Evolutionary conservation across 2,329 filamentous ascomycete genomes (phyloP).

Genomic region (Stylonectria norvegica): DNA sequence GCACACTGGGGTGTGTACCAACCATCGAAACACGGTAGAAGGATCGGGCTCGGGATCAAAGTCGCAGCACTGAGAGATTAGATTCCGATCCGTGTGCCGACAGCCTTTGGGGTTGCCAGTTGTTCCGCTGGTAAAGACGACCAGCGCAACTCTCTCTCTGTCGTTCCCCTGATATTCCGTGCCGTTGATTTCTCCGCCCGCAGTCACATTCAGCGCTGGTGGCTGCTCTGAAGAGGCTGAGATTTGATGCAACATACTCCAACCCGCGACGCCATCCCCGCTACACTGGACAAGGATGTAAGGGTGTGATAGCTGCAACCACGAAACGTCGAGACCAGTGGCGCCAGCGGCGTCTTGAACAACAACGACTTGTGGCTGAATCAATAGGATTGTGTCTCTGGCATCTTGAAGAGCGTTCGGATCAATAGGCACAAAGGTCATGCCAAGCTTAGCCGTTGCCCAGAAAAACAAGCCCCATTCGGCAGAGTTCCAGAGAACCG

Average conservation of each 20-base stretch:
- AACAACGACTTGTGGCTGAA: slow-evolving; percentile 31
- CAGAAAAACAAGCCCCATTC: slow-evolving; percentile 40
- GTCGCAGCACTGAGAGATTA: slow-evolving; percentile 36
- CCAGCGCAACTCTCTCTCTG: slow-evolving; percentile 31
- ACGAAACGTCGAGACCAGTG: slow-evolving; percentile 14
- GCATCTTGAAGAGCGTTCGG: slow-evolving; percentile 25
- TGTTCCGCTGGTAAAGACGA: slow-evolving; percentile 50
- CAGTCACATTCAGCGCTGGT: background rate
- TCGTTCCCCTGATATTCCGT: background rate
- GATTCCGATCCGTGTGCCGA: slow-evolving; percentile 38
- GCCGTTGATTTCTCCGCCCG: background rate
- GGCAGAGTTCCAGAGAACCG: slow-evolving; percentile 35
- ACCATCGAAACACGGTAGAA: slow-evolving; percentile 31
- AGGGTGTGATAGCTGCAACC: background rate
- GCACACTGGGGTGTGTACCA: slow-evolving; percentile 36
- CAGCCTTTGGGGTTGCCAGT: slow-evolving; percentile 46
- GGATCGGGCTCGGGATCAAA: slow-evolving; percentile 34
- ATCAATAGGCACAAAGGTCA: slow-evolving; percentile 36
- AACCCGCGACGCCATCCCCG: slow-evolving; percentile 12
- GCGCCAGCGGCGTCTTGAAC: slow-evolving; percentile 28
- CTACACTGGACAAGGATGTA: slow-evolving; percentile 24
- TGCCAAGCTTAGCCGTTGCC: slow-evolving; percentile 33
- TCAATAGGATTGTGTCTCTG: slow-evolving; percentile 18
- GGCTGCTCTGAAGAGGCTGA: background rate
- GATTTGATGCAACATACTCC: slow-evolving; percentile 18